Evolutionary conservation across 495 filamentous ascomycete genomes (phyloP), one percentile per base, ranked within the genome.

Genomic region (Talaromyces thailandensis): DNA sequence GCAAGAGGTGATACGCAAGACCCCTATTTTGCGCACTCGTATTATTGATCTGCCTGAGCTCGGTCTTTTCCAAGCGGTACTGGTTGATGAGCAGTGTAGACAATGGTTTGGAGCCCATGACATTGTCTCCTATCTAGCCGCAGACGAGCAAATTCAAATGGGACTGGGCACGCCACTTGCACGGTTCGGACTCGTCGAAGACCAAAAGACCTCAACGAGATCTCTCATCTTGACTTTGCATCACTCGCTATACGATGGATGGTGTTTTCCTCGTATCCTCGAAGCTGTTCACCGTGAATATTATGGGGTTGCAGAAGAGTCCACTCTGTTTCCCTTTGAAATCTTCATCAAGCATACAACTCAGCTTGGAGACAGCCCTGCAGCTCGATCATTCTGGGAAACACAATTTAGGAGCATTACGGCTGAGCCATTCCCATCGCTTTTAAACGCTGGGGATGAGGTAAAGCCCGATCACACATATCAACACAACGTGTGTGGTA

Each of bases 181-280:
- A 9, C 71, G 78, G 24, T 82, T 78, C 53, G 77, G 70, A 2
- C 62, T 83, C 0, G 62, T 83, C 8, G 4, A 57, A 0, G 63
- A 64, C 28, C 12, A 18, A 3, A 32, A 31, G 2, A 14, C 43
- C 2, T 29, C 29, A 7, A 61, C 51, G 23, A 51, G n/a, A 14
- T 60, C 74, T 56, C 76, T 86, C 35, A 77, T 83, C 3, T 73
- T 78, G 64, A 85, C 80, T 0, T 77, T 82, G 58, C 85, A 88
- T 65, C 86, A 88, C 61, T 79, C 82, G 2, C 58, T 87, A 0
- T 88, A 86, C 56, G 86, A 88, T 63, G 85, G 84, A 8, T 84
- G 81, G 79, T 81, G 75, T 9, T 75, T 84, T 70, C 75, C 76
- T 31, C 67, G 62, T 26, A 53, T 68, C 4, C 28, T 68, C 28